A percentile compares a stretch with the other conserved stretches of the same genome.
Conservation (phyloP, 768 basidiomycete genomes). For the Mycena latifolia region DNA sequence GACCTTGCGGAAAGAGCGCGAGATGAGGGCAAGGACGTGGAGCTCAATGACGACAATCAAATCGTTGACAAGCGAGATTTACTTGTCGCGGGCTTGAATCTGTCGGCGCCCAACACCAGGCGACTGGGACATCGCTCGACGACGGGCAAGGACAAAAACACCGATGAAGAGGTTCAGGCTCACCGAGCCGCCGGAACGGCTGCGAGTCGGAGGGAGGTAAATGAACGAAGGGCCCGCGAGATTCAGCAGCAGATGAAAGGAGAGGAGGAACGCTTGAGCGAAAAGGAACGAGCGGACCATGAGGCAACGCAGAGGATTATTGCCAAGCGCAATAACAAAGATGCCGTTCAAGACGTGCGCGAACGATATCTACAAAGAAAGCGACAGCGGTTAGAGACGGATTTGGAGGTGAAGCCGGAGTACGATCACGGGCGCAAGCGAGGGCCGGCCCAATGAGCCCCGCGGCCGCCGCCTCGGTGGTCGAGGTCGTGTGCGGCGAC, state of each 20-base stretch:
- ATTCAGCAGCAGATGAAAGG: slow-evolving; percentile 84
- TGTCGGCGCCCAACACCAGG: slow-evolving; percentile 86
- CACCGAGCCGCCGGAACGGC: slow-evolving; percentile 90
- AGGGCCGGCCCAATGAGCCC: too few species aligned
- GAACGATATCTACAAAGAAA: slow-evolving; percentile 86
- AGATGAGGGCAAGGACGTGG: slow-evolving; percentile 85
- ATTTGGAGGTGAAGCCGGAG: slow-evolving; percentile 34
- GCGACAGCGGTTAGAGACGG: slow-evolving; percentile 74
- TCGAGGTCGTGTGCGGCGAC: too few species aligned
- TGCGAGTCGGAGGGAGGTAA: slow-evolving; percentile 84
- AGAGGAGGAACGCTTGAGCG: slow-evolving; percentile 72
- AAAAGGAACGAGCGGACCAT: slow-evolving; percentile 70
- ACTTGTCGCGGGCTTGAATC: slow-evolving; percentile 91
- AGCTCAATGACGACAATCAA: slow-evolving; percentile 97
- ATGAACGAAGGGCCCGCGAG: slow-evolving; percentile 84
- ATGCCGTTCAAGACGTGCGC: slow-evolving; percentile 78
- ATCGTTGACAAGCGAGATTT: slow-evolving; percentile 97
- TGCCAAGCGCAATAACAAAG: slow-evolving; percentile 80
- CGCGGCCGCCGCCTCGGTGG: too few species aligned
- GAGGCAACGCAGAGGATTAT: slow-evolving; percentile 75
- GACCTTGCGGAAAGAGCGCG: slow-evolving; percentile 79
- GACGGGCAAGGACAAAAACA: slow-evolving; percentile 38
- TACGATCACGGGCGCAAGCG: too few species aligned
- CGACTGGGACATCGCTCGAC: slow-evolving; percentile 62
- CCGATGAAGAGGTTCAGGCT: slow-evolving; percentile 51